Conservation (phyloP, 2,329 filamentous ascomycete genomes). For the Lecanicillium sp. region DNA sequence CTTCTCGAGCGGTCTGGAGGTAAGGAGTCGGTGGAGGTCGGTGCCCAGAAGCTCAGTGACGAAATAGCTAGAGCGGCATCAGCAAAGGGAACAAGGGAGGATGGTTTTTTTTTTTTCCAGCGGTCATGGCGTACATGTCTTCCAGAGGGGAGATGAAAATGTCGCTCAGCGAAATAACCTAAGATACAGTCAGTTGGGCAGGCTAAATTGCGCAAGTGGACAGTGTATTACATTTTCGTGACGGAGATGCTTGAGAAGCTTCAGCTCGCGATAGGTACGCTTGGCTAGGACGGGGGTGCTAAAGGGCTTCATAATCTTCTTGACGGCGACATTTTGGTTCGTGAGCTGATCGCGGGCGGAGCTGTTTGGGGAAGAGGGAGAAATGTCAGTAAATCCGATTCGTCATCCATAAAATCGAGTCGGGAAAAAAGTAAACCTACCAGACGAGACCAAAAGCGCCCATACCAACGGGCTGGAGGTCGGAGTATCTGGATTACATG, state of each 20-base stretch:
- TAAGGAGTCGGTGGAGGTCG: slow-evolving; percentile 90
- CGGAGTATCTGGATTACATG: slow-evolving; percentile 65
- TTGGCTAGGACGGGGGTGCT: slow-evolving; percentile 98
- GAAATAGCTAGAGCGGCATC: slow-evolving; percentile 95
- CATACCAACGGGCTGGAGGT: slow-evolving; percentile 98
- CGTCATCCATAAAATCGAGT: too few species aligned
- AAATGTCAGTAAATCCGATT: not conserved
- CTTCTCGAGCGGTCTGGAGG: slow-evolving; percentile 92
- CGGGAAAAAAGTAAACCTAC: slow-evolving; percentile 41
- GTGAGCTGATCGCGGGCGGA: slow-evolving; percentile 98
- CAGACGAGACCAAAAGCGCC: slow-evolving; percentile 97
- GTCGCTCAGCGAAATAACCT: slow-evolving; percentile 97
- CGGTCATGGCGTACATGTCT: slow-evolving; percentile 66
- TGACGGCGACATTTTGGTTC: slow-evolving; percentile 91
- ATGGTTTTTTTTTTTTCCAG: slow-evolving; percentile 1
- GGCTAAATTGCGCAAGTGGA: slow-evolving; percentile 2
- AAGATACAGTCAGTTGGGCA: slow-evolving; percentile 8
- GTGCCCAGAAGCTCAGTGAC: slow-evolving; percentile 96
- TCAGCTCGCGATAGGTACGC: slow-evolving; percentile 93
- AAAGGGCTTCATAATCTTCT: slow-evolving; percentile 99
- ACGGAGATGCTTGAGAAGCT: slow-evolving; percentile 90
- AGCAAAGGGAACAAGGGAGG: too few species aligned
- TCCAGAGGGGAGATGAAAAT: slow-evolving; percentile 99
- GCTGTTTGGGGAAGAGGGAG: slow-evolving; percentile 51
- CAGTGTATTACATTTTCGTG: slow-evolving; percentile 75